Evolutionary conservation across 192 early-diverging fungal genomes (phyloP), one percentile per base, ranked within the genome.

Genomic region (Linnemannia schmuckeri): DNA sequence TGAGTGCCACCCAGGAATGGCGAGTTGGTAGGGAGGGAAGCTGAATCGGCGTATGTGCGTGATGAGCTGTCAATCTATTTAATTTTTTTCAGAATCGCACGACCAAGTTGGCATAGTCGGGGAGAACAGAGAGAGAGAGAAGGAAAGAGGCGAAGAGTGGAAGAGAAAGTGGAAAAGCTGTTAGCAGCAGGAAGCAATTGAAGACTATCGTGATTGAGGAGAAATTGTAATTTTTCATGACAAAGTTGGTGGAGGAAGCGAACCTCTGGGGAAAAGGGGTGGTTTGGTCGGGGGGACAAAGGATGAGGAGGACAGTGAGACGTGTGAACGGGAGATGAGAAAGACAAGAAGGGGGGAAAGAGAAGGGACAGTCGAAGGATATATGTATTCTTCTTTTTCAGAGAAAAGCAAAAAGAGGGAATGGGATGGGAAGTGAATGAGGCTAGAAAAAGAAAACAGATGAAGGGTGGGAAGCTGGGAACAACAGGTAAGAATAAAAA

Each of bases 191-290:
- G 61, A 66, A 33, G 27, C 27, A 66, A 66, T 27, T 66, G 61
- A 33, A 33, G 61, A 27, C 4, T n/a, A 66, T 66, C 27, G 61
- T 35, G 12, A 3, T 3, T 66, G 8, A 30, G 3, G n/a, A 8
- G 12, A 30, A 66, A 30, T 12, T 66, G 55, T 57, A 70, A 52
- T 52, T 18, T 69, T 70, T 70, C 24, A 22, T 70, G 69, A 40
- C 69, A 70, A 38, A 70, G 69, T 70, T 35, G 18, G 41, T 52
- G 49, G 49, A 52, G 61, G n/a, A 33, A 30, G n/a, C 61, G 30
- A 66, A 66, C 61, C 61, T 66, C n/a, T 66, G 61, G 61, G 27
- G 61, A 30, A 66, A 66, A 66, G 30, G 61, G 61, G 46, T 74
- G 72, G 24, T 40, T 33, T 37, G 46, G 41, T 46, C 30, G 42